Evolutionary conservation across 2,329 filamentous ascomycete species (phyloP).

Genomic region (Aspergillus aculeatinus): DNA sequence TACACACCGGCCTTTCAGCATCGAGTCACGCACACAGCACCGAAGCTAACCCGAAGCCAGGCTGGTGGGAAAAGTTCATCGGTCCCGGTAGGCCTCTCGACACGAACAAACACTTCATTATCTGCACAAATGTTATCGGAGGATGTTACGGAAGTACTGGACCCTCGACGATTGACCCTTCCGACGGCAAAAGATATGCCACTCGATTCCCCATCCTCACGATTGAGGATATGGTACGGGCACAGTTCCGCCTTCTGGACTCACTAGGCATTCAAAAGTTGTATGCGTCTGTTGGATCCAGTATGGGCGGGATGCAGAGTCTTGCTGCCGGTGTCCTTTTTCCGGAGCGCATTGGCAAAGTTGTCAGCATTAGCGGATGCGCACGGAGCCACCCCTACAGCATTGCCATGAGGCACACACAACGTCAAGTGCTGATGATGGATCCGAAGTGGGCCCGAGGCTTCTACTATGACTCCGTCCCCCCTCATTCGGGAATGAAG

Average conservation of each 20-base stretch:
- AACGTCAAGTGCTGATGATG: slow-evolving; percentile 98
- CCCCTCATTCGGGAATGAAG: slow-evolving; percentile 96
- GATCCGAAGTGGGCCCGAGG: slow-evolving; percentile 95
- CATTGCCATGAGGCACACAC: slow-evolving; percentile 97
- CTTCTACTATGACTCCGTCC: slow-evolving; percentile 85
- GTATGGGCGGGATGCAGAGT: slow-evolving; percentile 98
- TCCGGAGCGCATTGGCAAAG: slow-evolving; percentile 73
- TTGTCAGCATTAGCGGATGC: slow-evolving; percentile 90
- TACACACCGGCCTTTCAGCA: slow-evolving; percentile 94
- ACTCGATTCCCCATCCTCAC: slow-evolving; percentile 95
- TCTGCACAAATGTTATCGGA: slow-evolving; percentile 95
- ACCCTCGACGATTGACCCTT: slow-evolving; percentile 81
- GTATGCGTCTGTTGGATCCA: slow-evolving; percentile 89
- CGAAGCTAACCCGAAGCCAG: slow-evolving; percentile 77
- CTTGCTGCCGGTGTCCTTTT: slow-evolving; percentile 83
- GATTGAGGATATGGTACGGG: slow-evolving; percentile 95
- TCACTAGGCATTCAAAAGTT: slow-evolving; percentile 71
- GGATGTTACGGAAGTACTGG: slow-evolving; percentile 96
- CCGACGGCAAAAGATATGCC: slow-evolving; percentile 83
- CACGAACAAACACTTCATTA: slow-evolving; percentile 86
- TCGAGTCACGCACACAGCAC: slow-evolving; percentile 96
- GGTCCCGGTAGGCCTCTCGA: slow-evolving; percentile 81
- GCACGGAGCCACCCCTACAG: slow-evolving; percentile 95
- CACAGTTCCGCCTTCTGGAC: slow-evolving; percentile 88
- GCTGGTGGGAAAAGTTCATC: slow-evolving; percentile 99